Conservation (phyloP, 192 early-diverging fungal species). For the Cetraspora pellucida region DNA sequence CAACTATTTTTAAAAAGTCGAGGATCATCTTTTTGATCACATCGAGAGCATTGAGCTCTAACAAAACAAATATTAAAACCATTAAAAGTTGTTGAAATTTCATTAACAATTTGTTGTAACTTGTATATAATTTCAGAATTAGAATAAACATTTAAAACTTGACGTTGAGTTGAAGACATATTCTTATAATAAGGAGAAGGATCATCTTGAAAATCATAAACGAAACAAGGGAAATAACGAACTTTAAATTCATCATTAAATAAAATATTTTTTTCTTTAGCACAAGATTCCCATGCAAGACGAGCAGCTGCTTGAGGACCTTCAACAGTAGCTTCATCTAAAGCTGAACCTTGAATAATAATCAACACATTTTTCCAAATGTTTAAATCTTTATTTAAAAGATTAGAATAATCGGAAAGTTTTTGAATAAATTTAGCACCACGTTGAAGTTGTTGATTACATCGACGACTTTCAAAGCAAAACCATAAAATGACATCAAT, state of each 20-base stretch:
- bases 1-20: background rate
- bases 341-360: slow-evolving; percentile 3
- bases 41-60: background rate
- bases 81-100: background rate
- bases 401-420: background rate
- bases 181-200: too few species aligned
- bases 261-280: background rate
- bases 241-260: too few species aligned
- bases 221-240: too few species aligned
- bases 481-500: slow-evolving; percentile 12
- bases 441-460: slow-evolving; percentile 11
- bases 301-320: background rate
- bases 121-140: background rate
- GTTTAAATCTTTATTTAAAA: background rate
- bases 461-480: slow-evolving; percentile 9
- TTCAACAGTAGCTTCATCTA: background rate
- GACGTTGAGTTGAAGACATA: too few species aligned
- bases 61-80: background rate
- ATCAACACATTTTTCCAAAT: slow-evolving; percentile 1
- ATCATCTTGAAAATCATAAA: too few species aligned
- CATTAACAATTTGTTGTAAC: background rate
- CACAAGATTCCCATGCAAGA: background rate
- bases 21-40: background rate
- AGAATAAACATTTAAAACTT: background rate
- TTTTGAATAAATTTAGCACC: slow-evolving; percentile 13